Percentiles rank a stretch among this genome's conserved stretches.
Conservation (phyloP, 768 basidiomycete genomes). For the Mycena galericulata region DNA sequence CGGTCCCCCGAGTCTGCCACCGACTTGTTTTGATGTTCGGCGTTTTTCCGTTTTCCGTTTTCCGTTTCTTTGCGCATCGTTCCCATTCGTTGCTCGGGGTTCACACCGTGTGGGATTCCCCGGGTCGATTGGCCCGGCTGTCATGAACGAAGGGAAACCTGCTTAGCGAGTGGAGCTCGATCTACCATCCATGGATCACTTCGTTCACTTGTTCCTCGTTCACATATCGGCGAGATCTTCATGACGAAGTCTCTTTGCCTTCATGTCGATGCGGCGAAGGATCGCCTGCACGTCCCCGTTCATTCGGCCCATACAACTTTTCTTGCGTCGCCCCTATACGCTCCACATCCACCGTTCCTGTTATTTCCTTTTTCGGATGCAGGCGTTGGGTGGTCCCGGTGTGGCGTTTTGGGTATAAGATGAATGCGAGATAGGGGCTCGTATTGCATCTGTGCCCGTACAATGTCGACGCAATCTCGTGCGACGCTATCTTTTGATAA, state of each 20-base stretch:
- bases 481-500: not conserved
- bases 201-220: no score
- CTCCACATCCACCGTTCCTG: not conserved
- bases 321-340: not conserved
- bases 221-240: no score
- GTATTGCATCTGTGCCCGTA: not conserved
- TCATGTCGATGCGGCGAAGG: no score
- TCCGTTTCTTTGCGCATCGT: not conserved
- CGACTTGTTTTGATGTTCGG: not conserved
- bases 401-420: not conserved
- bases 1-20: not conserved
- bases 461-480: no score
- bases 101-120: no score
- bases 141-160: no score
- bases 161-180: no score
- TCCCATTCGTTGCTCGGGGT: no score
- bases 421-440: not conserved
- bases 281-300: no score
- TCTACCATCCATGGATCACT: no score
- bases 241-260: no score
- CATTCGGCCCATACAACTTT: not conserved
- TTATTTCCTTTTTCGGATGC: constrained; percentile 23
- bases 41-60: not conserved
- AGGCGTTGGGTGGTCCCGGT: constrained; percentile 15
- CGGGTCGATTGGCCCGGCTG: no score